phyloP scores from a whole-genome alignment of 2,329 filamentous ascomycete genomes.

The Stagonosporopsis chrysanthemi region DNA sequence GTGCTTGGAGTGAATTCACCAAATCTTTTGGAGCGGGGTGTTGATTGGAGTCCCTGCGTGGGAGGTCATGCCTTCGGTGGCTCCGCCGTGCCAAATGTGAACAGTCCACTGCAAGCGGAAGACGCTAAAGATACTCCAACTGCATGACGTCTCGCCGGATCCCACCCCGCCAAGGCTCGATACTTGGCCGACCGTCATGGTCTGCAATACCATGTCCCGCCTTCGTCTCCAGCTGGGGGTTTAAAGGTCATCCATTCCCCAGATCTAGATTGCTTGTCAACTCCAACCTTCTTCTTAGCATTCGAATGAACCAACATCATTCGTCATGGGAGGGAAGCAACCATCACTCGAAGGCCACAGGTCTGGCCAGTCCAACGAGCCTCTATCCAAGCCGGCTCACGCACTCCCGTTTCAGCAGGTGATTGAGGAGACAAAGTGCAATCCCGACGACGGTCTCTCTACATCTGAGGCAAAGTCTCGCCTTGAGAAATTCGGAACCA shows the following conservation, averaged over 20 bases:
- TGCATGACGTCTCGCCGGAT: constrained; percentile 34
- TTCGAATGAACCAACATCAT: constrained; percentile 26
- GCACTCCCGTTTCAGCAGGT: constrained; percentile 63
- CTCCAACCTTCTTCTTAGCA: constrained; percentile 33
- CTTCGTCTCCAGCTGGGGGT: constrained; percentile 26
- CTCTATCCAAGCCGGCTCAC: constrained; percentile 69
- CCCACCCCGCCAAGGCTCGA: constrained; percentile 38
- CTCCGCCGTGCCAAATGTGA: constrained; percentile 13
- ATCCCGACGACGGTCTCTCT: constrained; percentile 72
- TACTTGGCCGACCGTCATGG: constrained; percentile 42
- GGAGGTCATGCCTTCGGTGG: neutral
- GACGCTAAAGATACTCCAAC: constrained; percentile 27
- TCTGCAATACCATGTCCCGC: constrained; percentile 27
- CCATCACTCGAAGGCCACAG: constrained; percentile 49
- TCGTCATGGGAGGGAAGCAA: constrained; percentile 50
- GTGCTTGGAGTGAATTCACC: neutral
- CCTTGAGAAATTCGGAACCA: constrained; percentile 63
- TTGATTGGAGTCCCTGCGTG: neutral
- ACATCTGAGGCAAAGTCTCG: constrained; percentile 61
- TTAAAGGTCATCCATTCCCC: constrained; percentile 43
- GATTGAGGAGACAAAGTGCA: constrained; percentile 65
- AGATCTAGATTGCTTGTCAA: constrained; percentile 42
- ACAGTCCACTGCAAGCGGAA: constrained; percentile 17
- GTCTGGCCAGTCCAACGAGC: constrained; percentile 59
- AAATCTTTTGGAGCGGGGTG: neutral